Evolutionary conservation across 805 yeast species (phyloP).

Genomic region (Ogataea haglerorum): DNA sequence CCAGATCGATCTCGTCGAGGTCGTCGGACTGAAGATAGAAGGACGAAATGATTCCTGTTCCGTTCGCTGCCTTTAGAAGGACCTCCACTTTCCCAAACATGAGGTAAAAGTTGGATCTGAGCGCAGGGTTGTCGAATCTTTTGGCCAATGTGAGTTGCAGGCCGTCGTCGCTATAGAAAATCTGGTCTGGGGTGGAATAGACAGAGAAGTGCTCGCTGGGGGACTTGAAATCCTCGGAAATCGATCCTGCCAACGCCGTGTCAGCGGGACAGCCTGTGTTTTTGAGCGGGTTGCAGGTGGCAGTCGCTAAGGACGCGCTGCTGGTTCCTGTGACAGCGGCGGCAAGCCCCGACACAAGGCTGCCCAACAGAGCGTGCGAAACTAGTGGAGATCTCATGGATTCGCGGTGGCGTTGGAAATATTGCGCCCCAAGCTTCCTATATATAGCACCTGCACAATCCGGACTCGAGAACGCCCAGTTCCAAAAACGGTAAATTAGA

Average conservation of each 20-base stretch:
- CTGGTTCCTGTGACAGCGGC: constrained; percentile 8
- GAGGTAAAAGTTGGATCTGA: constrained; percentile 74
- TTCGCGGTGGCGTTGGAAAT: background rate
- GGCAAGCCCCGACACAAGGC: constrained; percentile 4
- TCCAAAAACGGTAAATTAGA: constrained; percentile 11
- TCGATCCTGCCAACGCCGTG: constrained; percentile 59
- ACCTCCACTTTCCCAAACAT: constrained; percentile 88
- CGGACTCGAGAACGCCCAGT: constrained; percentile 7
- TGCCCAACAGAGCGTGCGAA: constrained; percentile 1
- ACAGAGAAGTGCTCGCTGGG: constrained; percentile 43
- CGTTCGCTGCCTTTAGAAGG: constrained; percentile 66
- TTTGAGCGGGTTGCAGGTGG: constrained; percentile 33
- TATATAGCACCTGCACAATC: constrained; percentile 8
- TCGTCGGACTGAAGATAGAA: constrained; percentile 81
- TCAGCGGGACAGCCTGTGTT: constrained; percentile 37
- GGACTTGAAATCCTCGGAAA: constrained; percentile 49
- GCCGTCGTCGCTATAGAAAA: constrained; percentile 56
- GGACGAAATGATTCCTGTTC: constrained; percentile 76
- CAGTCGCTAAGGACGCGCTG: constrained; percentile 17
- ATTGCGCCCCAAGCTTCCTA: constrained; percentile 3
- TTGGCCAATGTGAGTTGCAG: constrained; percentile 54
- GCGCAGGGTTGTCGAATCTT: constrained; percentile 73
- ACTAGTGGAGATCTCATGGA: constrained; percentile 1
- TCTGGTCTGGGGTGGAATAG: constrained; percentile 41
- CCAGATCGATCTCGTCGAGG: constrained; percentile 84